Evolutionary conservation across 1,139 yeast genomes (phyloP).

Genomic region (Saccharomyces hybrid): DNA sequence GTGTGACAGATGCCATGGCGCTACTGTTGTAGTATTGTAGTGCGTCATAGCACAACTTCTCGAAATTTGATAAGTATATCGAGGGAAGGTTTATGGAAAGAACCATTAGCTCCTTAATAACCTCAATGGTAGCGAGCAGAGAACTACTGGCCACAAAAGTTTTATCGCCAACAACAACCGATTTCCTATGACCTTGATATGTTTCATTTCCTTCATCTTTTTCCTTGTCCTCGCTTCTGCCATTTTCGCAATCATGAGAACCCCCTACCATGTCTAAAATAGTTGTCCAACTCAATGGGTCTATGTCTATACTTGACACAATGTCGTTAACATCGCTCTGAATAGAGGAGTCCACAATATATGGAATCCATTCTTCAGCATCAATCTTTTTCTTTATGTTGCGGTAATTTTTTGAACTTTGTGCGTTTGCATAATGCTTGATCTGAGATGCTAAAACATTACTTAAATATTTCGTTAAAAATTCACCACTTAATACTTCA

Average conservation of each 20-base stretch:
- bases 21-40: constrained; percentile 29
- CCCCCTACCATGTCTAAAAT: constrained; percentile 31
- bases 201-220: neutral
- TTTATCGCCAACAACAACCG: constrained; percentile 37
- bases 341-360: constrained; percentile 40
- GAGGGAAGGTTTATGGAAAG: constrained; percentile 30
- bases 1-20: constrained; percentile 28
- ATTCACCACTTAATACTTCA: constrained; percentile 74
- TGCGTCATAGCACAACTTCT: constrained; percentile 28
- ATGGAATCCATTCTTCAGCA: constrained; percentile 75
- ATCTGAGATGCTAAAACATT: constrained; percentile 65
- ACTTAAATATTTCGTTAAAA: constrained; percentile 52
- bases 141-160: constrained; percentile 38
- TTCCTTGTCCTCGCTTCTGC: constrained; percentile 2
- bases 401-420: constrained; percentile 45
- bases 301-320: constrained; percentile 42
- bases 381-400: constrained; percentile 47
- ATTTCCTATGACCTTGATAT: constrained; percentile 33
- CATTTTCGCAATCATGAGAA: constrained; percentile 9
- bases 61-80: constrained; percentile 26
- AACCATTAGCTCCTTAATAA: constrained; percentile 29
- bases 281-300: constrained; percentile 46
- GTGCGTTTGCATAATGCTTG: constrained; percentile 49
- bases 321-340: constrained; percentile 54
- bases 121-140: constrained; percentile 25